phyloP scores from a whole-genome alignment of 768 basidiomycete species.

The Tylopilus cervinicoccineus region DNA sequence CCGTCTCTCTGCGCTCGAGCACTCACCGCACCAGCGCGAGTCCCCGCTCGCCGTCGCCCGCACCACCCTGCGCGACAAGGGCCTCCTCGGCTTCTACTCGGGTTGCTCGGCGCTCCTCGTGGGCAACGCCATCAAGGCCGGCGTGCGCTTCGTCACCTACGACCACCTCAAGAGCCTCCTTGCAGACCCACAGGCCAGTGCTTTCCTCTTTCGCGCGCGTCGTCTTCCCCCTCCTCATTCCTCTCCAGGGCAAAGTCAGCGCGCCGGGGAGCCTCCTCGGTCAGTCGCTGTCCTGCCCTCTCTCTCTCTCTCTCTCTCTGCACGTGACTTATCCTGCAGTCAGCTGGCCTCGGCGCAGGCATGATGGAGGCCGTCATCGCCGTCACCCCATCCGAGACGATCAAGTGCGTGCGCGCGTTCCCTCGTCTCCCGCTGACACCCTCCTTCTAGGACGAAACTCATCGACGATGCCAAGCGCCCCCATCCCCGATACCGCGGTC shows the following conservation, averaged over 20 bases:
- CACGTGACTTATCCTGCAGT: constrained; percentile 10
- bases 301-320: background rate
- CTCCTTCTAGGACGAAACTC: constrained; percentile 78
- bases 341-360: constrained; percentile 82
- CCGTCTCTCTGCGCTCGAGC: background rate
- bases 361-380: constrained; percentile 91
- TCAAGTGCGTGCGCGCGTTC: constrained; percentile 64
- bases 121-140: constrained; percentile 92
- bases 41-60: constrained; percentile 70
- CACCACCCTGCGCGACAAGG: constrained; percentile 70
- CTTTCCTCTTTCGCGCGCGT: background rate
- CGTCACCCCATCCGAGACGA: constrained; percentile 96
- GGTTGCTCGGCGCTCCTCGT: constrained; percentile 87
- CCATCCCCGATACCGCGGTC: constrained; percentile 79
- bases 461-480: constrained; percentile 91
- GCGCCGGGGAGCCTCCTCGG: constrained; percentile 82
- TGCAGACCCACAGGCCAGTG: constrained; percentile 74
- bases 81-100: constrained; percentile 85
- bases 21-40: constrained; percentile 44
- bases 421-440: background rate
- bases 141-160: constrained; percentile 93
- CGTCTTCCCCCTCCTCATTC: background rate
- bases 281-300: constrained; percentile 26
- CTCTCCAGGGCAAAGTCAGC: constrained; percentile 81
- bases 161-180: constrained; percentile 85